A percentile compares a stretch with the other conserved stretches of the same genome.
Conservation (phyloP, 2,329 filamentous ascomycete genomes). For the Fusarium transvaalense region DNA sequence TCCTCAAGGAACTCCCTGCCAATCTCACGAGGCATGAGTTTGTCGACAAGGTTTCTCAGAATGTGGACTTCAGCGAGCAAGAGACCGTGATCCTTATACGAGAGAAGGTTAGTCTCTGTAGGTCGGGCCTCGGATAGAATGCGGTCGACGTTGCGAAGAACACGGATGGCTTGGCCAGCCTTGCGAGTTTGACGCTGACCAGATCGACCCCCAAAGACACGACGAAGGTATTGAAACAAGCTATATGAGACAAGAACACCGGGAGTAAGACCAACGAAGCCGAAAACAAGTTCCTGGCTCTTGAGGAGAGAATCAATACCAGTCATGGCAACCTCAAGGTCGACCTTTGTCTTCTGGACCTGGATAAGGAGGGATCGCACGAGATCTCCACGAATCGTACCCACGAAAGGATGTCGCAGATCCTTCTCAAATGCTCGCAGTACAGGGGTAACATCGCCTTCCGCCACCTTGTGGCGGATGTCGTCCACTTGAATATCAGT, state of each 20-base stretch:
- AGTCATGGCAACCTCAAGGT: constrained; percentile 94
- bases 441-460: constrained; percentile 94
- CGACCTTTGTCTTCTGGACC: constrained; percentile 98
- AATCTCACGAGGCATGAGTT: constrained; percentile 78
- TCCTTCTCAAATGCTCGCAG: constrained; percentile 93
- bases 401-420: constrained; percentile 82
- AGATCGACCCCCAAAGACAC: constrained; percentile 76
- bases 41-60: constrained; percentile 71
- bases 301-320: constrained; percentile 95
- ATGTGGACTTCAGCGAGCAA: constrained; percentile 91
- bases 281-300: constrained; percentile 97
- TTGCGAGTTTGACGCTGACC: constrained; percentile 74
- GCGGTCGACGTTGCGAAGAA: constrained; percentile 89
- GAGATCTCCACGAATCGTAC: constrained; percentile 86
- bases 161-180: constrained; percentile 78
- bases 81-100: constrained; percentile 92
- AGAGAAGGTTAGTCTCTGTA: constrained; percentile 78
- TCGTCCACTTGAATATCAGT: constrained; percentile 77
- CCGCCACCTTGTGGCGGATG: constrained; percentile 83
- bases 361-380: constrained; percentile 93
- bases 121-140: constrained; percentile 77
- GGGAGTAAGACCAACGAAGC: constrained; percentile 94
- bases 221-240: constrained; percentile 77
- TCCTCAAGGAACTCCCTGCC: constrained; percentile 91
- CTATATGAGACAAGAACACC: constrained; percentile 88